Evolutionary conservation across 164 flowering plant genomes (phyloP).

Genomic region (Brasenia schreberi): DNA sequence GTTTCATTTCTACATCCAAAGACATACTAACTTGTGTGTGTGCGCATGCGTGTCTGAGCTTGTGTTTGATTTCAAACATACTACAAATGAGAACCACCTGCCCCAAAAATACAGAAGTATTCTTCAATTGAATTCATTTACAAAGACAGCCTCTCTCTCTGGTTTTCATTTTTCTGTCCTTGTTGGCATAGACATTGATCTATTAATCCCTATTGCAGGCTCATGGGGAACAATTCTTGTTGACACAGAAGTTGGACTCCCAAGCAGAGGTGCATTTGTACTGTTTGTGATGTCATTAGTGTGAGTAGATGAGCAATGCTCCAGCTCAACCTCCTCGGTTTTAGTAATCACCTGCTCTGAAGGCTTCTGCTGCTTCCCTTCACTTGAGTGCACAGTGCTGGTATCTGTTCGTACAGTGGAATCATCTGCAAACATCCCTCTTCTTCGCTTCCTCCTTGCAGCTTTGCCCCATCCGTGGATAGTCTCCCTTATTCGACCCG

Average conservation of each 20-base stretch:
- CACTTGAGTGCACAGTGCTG: slow-evolving; percentile 72
- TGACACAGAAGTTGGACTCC: slow-evolving; percentile 47
- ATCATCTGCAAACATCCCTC: slow-evolving; percentile 38
- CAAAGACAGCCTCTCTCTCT: too few relatives aligned
- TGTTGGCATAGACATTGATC: slow-evolving; percentile 61
- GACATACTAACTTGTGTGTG: too few relatives aligned
- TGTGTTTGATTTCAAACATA: too few relatives aligned
- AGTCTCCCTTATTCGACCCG: slow-evolving; percentile 82
- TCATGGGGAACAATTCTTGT: slow-evolving; percentile 6
- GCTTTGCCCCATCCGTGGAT: slow-evolving; percentile 86
- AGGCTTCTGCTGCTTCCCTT: slow-evolving; percentile 47
- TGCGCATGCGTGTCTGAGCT: too few relatives aligned
- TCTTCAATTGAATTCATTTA: too few relatives aligned
- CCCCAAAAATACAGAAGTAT: too few relatives aligned
- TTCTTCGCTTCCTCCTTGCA: slow-evolving; percentile 53
- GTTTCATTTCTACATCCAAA: too few relatives aligned
- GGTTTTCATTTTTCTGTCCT: slow-evolving; percentile 15
- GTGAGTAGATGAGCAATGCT: slow-evolving; percentile 18
- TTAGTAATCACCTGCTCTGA: slow-evolving; percentile 21
- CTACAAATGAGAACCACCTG: too few relatives aligned
- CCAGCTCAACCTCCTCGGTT: slow-evolving; percentile 44
- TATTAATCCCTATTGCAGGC: slow-evolving; percentile 12
- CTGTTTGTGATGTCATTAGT: slow-evolving; percentile 42
- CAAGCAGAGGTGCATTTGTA: slow-evolving; percentile 65
- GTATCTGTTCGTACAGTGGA: slow-evolving; percentile 76